A percentile compares a stretch with the other conserved stretches of the same genome.
Evolutionary conservation across 1,284 basidiomycete species (phyloP).

Genomic region (Ustilago bromivora): DNA sequence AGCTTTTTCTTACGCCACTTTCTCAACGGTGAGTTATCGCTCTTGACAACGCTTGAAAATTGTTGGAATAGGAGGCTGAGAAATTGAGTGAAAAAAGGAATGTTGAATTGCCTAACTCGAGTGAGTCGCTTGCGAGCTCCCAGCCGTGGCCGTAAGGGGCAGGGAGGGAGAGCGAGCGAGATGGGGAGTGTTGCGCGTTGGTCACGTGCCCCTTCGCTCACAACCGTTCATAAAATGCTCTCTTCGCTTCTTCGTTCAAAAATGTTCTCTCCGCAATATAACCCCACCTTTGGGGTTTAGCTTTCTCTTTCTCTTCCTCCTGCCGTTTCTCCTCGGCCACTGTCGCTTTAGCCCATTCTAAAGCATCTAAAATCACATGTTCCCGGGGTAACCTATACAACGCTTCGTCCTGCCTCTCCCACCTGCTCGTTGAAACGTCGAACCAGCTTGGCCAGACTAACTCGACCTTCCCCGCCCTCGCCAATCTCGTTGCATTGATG

Average conservation of each 20-base stretch:
- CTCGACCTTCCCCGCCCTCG: slow-evolving; percentile 74
- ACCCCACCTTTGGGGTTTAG: too few species aligned
- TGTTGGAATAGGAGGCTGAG: neutral
- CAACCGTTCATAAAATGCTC: too few species aligned
- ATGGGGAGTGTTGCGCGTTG: too few species aligned
- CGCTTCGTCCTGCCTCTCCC: slow-evolving; percentile 80
- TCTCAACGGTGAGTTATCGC: neutral
- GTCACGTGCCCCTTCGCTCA: too few species aligned
- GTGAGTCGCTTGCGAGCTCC: too few species aligned
- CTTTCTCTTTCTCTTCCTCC: slow-evolving; percentile 2
- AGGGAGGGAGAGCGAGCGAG: too few species aligned
- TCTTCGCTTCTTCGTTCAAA: too few species aligned
- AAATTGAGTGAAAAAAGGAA: too few species aligned
- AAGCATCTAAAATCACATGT: slow-evolving; percentile 15
- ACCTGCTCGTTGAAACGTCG: slow-evolving; percentile 83
- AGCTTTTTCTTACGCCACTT: neutral
- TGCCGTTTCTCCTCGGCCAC: neutral
- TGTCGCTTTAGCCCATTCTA: slow-evolving; percentile 6
- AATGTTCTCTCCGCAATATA: too few species aligned
- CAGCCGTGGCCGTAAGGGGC: too few species aligned
- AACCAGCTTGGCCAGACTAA: slow-evolving; percentile 92
- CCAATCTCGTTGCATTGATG: slow-evolving; percentile 74
- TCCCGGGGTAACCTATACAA: slow-evolving; percentile 73
- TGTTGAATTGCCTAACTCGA: too few species aligned
- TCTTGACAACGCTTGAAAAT: too few species aligned